Evolutionary conservation across 164 flowering plant genomes (phyloP).

Genomic region (Macadamia integrifolia): DNA sequence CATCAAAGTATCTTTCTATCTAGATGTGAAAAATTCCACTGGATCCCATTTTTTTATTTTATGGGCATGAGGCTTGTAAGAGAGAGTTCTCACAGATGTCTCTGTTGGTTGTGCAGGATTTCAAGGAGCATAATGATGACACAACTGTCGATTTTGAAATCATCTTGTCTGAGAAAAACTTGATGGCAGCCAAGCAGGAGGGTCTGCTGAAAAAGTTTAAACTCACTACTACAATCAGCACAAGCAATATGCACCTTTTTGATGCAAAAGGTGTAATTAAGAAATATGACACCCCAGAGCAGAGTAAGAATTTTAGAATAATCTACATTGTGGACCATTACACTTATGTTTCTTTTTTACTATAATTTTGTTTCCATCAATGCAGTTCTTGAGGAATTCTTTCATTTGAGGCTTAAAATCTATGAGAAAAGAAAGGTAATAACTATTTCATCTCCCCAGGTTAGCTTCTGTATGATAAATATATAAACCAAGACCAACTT

Average conservation of each 20-base stretch:
- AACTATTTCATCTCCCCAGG: not conserved
- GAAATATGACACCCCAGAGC: constrained; percentile 81
- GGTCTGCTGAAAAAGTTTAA: constrained; percentile 81
- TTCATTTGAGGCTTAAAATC: constrained; percentile 54
- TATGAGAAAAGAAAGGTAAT: constrained; percentile 79
- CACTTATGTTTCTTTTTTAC: not conserved
- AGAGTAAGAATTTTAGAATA: constrained; percentile 43
- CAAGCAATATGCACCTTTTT: constrained; percentile 95
- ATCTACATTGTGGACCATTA: not conserved
- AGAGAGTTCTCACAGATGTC: not conserved
- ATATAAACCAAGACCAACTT: no score
- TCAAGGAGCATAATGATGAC: constrained; percentile 49
- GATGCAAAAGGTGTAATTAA: constrained; percentile 64
- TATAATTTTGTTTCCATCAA: not conserved
- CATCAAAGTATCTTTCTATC: constrained; percentile 42
- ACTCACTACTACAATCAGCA: constrained; percentile 65
- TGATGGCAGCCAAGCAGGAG: constrained; percentile 60
- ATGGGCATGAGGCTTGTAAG: no score
- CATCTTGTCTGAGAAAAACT: constrained; percentile 45
- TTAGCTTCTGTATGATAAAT: not conserved
- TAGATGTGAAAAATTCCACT: no score
- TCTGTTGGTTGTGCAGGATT: constrained; percentile 44
- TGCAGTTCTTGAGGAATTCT: constrained; percentile 91
- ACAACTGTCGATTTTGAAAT: constrained; percentile 57
- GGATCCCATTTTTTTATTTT: not conserved